A percentile compares a stretch with the other conserved stretches of the same genome.
Evolutionary conservation across 2,329 filamentous ascomycete genomes (phyloP).

Genomic region (Trichoderma sp.): DNA sequence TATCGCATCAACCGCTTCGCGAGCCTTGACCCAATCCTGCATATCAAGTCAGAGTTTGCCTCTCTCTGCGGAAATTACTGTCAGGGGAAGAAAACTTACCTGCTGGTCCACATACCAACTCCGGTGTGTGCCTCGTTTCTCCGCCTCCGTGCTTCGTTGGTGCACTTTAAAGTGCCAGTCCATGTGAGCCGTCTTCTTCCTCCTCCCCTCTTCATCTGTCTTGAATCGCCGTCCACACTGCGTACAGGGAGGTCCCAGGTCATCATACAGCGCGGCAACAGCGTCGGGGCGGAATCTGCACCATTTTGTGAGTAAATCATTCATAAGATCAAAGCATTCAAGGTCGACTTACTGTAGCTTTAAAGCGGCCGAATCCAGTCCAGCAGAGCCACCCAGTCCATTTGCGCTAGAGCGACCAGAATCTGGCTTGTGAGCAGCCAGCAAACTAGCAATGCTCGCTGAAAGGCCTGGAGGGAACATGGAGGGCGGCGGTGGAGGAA

Average conservation of each 20-base stretch:
- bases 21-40: constrained; percentile 85
- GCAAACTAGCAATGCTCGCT: constrained; percentile 36
- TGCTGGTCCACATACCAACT: constrained; percentile 93
- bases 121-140: constrained; percentile 82
- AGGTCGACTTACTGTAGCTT: constrained; percentile 62
- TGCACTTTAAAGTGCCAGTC: constrained; percentile 98
- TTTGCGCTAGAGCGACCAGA: constrained; percentile 27
- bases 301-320: constrained; percentile 19
- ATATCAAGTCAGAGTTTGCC: constrained; percentile 10
- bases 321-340: not conserved
- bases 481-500: constrained; percentile 24
- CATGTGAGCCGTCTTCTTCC: constrained; percentile 86
- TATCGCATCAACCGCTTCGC: constrained; percentile 72
- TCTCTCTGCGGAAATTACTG: not conserved
- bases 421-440: constrained; percentile 33
- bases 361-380: constrained; percentile 65
- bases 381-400: constrained; percentile 52
- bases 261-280: constrained; percentile 72
- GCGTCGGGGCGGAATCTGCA: constrained; percentile 70
- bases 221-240: constrained; percentile 88
- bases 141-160: constrained; percentile 79
- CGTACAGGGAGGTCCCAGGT: constrained; percentile 80
- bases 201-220: constrained; percentile 71
- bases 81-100: constrained; percentile 46
- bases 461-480: constrained; percentile 33